Conservation (phyloP, 306 rosid genomes). For the Glycine soja region DNA sequence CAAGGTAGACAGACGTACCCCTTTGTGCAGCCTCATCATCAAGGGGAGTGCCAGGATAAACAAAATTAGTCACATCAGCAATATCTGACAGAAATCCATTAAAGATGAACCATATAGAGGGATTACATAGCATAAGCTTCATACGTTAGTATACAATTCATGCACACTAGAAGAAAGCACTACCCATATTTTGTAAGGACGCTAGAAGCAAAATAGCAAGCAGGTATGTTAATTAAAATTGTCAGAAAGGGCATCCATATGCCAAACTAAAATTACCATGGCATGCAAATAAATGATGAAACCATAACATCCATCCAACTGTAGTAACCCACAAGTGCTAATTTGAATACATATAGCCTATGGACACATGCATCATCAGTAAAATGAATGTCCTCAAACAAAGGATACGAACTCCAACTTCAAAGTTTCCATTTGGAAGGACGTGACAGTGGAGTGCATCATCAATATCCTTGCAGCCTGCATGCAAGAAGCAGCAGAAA, state of each 20-base stretch:
- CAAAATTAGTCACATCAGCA: constrained; percentile 98
- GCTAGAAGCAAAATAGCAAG: constrained; percentile 12
- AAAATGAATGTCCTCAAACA: constrained; percentile 40
- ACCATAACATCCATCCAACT: constrained; percentile 29
- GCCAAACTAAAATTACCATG: background rate
- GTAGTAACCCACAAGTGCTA: constrained; percentile 21
- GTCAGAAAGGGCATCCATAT: constrained; percentile 20
- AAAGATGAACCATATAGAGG: constrained; percentile 54
- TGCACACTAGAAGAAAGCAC: constrained; percentile 21
- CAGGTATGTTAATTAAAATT: constrained; percentile 34
- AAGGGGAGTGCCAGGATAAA: constrained; percentile 81
- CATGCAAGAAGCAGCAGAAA: constrained; percentile 48
- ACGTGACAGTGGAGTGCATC: constrained; percentile 92
- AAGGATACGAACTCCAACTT: constrained; percentile 99
- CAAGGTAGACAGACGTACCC: constrained; percentile 98
- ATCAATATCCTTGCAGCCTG: constrained; percentile 98
- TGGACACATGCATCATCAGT: constrained; percentile 29
- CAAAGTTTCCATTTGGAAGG: constrained; percentile 96
- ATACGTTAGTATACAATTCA: constrained; percentile 25
- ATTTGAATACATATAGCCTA: constrained; percentile 20
- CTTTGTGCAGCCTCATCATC: constrained; percentile 96
- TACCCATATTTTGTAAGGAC: constrained; percentile 14
- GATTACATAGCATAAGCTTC: constrained; percentile 35
- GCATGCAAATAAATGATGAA: constrained; percentile 30
- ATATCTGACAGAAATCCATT: constrained; percentile 72